Evolutionary conservation across 2,329 filamentous ascomycete genomes (phyloP).

Genomic region (Talaromyces sp.): DNA sequence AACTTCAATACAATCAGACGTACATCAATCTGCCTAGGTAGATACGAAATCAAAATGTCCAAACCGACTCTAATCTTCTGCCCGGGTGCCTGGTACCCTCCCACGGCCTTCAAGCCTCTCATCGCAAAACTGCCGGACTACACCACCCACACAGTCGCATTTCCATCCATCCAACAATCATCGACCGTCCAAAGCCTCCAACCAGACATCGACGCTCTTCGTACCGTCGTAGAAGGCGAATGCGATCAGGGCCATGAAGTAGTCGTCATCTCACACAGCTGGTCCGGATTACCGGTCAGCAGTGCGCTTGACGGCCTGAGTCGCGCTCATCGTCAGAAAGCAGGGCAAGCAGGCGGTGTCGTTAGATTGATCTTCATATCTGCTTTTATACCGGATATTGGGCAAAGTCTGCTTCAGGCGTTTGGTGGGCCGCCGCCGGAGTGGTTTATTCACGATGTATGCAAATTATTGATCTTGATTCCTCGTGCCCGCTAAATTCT

Average conservation of each 20-base stretch:
- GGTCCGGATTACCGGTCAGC: slow-evolving; percentile 36
- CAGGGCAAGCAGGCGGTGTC: slow-evolving; percentile 32
- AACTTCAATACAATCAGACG: too few relatives aligned
- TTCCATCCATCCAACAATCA: slow-evolving; percentile 30
- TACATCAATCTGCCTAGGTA: too few relatives aligned
- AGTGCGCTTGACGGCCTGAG: slow-evolving; percentile 30
- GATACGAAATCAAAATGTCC: slow-evolving; percentile 18
- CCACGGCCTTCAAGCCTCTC: slow-evolving; percentile 28
- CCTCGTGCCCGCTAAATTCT: slow-evolving; percentile 7
- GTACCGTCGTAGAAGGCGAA: slow-evolving; percentile 30
- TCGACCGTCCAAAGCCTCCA: slow-evolving; percentile 24
- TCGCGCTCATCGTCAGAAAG: slow-evolving; percentile 24
- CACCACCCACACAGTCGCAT: slow-evolving; percentile 24
- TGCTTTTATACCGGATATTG: slow-evolving; percentile 32
- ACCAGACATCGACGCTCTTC: slow-evolving; percentile 33
- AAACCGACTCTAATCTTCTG: slow-evolving; percentile 31
- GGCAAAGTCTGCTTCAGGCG: slow-evolving; percentile 30
- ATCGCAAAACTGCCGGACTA: slow-evolving; percentile 25
- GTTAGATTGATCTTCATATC: slow-evolving; percentile 33
- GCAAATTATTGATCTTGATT: too few relatives aligned
- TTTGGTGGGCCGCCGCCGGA: slow-evolving; percentile 28
- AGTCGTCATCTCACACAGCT: slow-evolving; percentile 35
- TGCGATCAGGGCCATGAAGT: slow-evolving; percentile 29
- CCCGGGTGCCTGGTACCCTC: slow-evolving; percentile 33
- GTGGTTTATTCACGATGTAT: slow-evolving; percentile 32